Base-by-base conservation (phyloP, 176 grass and related monocot species). In the Puya raimondii region DNA sequence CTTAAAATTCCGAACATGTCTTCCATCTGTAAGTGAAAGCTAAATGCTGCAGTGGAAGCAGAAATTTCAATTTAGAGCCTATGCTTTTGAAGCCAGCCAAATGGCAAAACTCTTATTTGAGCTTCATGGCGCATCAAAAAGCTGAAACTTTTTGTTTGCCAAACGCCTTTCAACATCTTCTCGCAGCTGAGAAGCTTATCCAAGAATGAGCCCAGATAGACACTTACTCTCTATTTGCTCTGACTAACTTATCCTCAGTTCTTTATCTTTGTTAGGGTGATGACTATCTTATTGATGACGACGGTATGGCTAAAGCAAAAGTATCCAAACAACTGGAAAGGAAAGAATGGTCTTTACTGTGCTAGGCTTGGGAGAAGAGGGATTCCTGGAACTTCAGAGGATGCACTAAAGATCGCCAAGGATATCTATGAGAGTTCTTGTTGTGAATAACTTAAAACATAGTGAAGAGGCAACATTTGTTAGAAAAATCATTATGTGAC, bases 251-350 rank as follows among this genome's bases (percentile, higher is more conserved):
- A 42, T 42, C 33, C 33, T 42, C 33, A 42, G 33, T 15, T 51
- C 10, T 16, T 70, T 67, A 10, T 71, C 22, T 53, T 47, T 72
- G 53, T 65, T 52, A 85, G 83, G 74, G 53, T 67, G 67, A 72
- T 10, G 83, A 69, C 5, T 53, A 49, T 11, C 23, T 80, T n/a
- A 53, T 80, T 1, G 72, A 48, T 15, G 59, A 80, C 14, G 51
- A 85, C 21, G 78, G 83, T 48, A 23, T 85, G 68, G 54, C 78
- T 0, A 72, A 72, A 72, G 12, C 67, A 76, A 57, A 53, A n/a
- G 0, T 72, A 76, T 48, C 78, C 83, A 0, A 16, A 76, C 51
- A 59, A 76, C 49, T 85, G 83, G 83, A 85, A 85, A 51, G 83
- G 83, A 16, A 23, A 17, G 18, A 85, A 80, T 23, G 51, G 77